phyloP scores from a whole-genome alignment of 2,329 filamentous ascomycete species.

The Colletotrichum godetiae region DNA sequence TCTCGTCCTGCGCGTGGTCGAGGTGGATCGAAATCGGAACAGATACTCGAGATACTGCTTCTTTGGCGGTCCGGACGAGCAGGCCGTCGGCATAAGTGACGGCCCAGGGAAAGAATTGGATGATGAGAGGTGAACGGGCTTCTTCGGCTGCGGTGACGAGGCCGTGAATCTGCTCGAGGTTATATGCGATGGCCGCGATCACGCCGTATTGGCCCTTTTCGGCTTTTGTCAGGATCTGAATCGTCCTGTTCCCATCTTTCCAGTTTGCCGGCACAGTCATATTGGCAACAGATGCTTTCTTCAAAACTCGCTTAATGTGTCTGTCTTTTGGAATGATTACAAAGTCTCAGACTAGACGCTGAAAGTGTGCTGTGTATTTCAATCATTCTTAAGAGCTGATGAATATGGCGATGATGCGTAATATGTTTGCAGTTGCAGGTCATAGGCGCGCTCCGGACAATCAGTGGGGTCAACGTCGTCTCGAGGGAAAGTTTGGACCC shows the following conservation, averaged over 20 bases:
- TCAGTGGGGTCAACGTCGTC: conserved; percentile 9
- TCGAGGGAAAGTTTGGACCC: conserved; percentile 1
- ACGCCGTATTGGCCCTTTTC: conserved; percentile 58
- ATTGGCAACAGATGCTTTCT: conserved; percentile 45
- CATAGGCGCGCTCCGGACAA: no score
- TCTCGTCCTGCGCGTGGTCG: conserved; percentile 73
- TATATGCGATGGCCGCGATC: conserved; percentile 63
- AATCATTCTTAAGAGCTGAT: neutral
- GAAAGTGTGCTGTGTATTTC: no score
- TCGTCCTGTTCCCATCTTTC: conserved; percentile 10
- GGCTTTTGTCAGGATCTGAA: conserved; percentile 18
- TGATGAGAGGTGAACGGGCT: conserved; percentile 73
- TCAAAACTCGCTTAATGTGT: neutral
- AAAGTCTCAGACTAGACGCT: no score
- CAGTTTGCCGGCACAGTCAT: conserved; percentile 13
- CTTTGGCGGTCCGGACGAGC: conserved; percentile 63
- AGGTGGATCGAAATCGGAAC: conserved; percentile 73
- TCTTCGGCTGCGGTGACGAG: conserved; percentile 75
- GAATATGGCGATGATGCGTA: neutral
- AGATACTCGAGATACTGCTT: conserved; percentile 62
- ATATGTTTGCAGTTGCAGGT: neutral
- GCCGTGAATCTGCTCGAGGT: conserved; percentile 77
- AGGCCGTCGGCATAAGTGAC: conserved; percentile 69
- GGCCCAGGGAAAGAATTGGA: conserved; percentile 80
- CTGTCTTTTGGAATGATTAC: no score